Evolutionary conservation across 2,329 filamentous ascomycete genomes (phyloP).

Genomic region (Microsporum audouinii): DNA sequence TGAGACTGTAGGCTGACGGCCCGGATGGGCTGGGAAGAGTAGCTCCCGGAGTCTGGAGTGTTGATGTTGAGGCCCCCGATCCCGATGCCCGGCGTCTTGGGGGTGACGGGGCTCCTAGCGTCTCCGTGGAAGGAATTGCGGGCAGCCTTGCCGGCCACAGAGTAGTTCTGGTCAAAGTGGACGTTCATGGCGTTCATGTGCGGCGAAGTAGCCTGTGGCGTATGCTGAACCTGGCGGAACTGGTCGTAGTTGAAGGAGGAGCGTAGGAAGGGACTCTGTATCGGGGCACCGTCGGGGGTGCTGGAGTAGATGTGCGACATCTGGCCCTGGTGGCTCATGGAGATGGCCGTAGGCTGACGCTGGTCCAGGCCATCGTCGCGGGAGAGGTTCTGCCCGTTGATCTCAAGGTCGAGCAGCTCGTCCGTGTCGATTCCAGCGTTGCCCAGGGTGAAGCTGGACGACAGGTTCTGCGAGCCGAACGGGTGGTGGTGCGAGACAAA

Average conservation of each 20-base stretch:
- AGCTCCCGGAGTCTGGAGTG: conserved; percentile 59
- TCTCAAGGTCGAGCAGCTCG: conserved; percentile 61
- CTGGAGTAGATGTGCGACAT: conserved; percentile 70
- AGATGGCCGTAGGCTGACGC: conserved; percentile 38
- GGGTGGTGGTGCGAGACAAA: conserved; percentile 39
- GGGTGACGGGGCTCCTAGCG: conserved; percentile 68
- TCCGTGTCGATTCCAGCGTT: conserved; percentile 76
- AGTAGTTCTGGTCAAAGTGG: conserved; percentile 45
- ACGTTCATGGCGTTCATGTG: conserved; percentile 29
- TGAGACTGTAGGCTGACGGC: conserved; percentile 45
- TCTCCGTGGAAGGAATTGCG: conserved; percentile 27
- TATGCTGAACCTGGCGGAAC: conserved; percentile 53
- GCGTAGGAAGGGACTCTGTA: conserved; percentile 77
- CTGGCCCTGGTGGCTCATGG: conserved; percentile 56
- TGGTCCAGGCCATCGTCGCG: conserved; percentile 39
- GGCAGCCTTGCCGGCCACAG: background rate
- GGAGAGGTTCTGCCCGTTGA: conserved; percentile 30
- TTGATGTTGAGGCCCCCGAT: conserved; percentile 56
- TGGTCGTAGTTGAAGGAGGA: conserved; percentile 63
- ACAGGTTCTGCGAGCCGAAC: conserved; percentile 53
- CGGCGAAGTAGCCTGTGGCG: conserved; percentile 31
- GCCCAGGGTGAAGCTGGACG: conserved; percentile 63
- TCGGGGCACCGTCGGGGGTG: conserved; percentile 82
- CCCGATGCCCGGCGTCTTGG: conserved; percentile 63
- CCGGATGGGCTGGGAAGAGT: conserved; percentile 67